Evolutionary conservation across 2,329 filamentous ascomycete species (phyloP).

Genomic region (Fusarium sacchari): DNA sequence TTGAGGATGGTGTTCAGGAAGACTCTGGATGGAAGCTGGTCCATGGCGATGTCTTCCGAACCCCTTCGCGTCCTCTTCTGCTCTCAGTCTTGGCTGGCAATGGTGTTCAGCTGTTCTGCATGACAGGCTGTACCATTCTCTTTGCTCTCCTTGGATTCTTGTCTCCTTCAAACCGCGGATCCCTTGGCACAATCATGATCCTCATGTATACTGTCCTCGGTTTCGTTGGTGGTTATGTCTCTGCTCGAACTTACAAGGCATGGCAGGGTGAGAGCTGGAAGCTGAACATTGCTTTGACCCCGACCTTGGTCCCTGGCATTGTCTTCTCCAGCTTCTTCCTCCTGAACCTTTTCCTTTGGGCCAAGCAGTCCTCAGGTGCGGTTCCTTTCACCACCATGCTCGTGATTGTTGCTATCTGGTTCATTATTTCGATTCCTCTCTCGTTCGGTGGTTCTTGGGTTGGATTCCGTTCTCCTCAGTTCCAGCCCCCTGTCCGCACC

Average conservation of each 20-base stretch:
- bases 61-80: constrained; percentile 82
- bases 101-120: constrained; percentile 95
- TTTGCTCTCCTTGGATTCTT: constrained; percentile 95
- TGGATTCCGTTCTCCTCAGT: constrained; percentile 79
- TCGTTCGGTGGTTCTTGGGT: constrained; percentile 92
- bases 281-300: constrained; percentile 88
- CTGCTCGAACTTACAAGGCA: constrained; percentile 91
- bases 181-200: constrained; percentile 91
- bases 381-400: constrained; percentile 98
- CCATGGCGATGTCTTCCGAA: constrained; percentile 95
- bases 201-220: constrained; percentile 93
- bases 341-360: constrained; percentile 96
- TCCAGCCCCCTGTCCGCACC: constrained; percentile 86
- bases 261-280: constrained; percentile 96
- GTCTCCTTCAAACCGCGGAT: constrained; percentile 94
- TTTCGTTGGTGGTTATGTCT: constrained; percentile 90
- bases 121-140: constrained; percentile 92
- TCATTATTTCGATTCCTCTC: constrained; percentile 92
- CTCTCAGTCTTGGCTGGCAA: constrained; percentile 91
- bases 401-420: constrained; percentile 93
- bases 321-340: constrained; percentile 93
- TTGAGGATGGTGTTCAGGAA: constrained; percentile 94
- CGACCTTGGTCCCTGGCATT: constrained; percentile 83
- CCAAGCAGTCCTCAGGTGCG: constrained; percentile 88
- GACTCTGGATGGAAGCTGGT: constrained; percentile 99